A percentile compares a stretch with the other conserved stretches of the same genome.
Evolutionary conservation across 1,139 yeast species (phyloP).

Genomic region (Debaryomyces nepalensis): DNA sequence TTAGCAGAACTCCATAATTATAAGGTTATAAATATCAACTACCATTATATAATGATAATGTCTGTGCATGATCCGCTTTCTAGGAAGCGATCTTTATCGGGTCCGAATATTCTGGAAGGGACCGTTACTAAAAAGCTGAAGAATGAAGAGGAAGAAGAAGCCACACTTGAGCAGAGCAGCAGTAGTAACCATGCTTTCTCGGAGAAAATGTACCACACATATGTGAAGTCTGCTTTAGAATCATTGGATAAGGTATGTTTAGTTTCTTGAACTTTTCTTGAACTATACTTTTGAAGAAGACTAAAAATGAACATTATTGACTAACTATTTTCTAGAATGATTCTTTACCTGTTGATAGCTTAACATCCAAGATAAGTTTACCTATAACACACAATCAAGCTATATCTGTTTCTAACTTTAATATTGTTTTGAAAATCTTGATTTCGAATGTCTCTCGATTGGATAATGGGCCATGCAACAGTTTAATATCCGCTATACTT

Average conservation of each 20-base stretch:
- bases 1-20: background rate
- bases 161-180: constrained; percentile 5
- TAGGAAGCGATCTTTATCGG: constrained; percentile 28
- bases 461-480: constrained; percentile 41
- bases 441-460: constrained; percentile 43
- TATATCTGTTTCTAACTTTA: constrained; percentile 39
- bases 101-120: constrained; percentile 13
- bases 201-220: constrained; percentile 64
- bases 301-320: constrained; percentile 14
- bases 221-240: constrained; percentile 70
- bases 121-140: constrained; percentile 18
- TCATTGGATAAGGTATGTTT: constrained; percentile 62
- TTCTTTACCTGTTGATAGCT: constrained; percentile 38
- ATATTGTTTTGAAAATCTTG: constrained; percentile 38
- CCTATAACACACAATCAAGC: constrained; percentile 41
- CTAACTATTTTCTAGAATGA: constrained; percentile 39
- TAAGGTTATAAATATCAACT: background rate
- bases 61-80: constrained; percentile 35
- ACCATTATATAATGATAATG: constrained; percentile 29
- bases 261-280: constrained; percentile 11
- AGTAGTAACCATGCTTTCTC: constrained; percentile 34
- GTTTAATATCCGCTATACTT: constrained; percentile 40
- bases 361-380: constrained; percentile 41
- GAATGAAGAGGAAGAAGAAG: constrained; percentile 13
- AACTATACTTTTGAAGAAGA: background rate